These are phyloP conservation scores for Alternaria solani DNA, from an alignment of 2,329 filamentous ascomycete species.

Conservation along the genomic window DNA sequence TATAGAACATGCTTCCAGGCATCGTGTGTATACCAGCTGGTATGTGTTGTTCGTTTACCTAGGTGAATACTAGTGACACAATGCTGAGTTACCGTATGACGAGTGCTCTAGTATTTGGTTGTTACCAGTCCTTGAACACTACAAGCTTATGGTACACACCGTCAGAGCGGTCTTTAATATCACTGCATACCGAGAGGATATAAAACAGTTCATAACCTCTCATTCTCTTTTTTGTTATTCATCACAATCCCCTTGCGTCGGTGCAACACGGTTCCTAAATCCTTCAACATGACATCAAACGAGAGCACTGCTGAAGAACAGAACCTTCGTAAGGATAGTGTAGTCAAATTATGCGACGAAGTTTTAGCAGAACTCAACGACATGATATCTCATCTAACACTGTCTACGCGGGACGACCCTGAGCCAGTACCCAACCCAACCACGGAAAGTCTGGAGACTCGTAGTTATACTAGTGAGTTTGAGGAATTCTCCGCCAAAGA, in stretches of 20 bases:
- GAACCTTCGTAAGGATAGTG: neutral
- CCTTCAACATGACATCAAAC: neutral
- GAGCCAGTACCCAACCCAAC: neutral
- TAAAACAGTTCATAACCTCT: neutral
- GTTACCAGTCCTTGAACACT: neutral
- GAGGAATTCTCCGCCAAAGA: neutral
- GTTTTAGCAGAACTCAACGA: neutral
- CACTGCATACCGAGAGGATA: neutral
- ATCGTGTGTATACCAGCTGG: neutral
- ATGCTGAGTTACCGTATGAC: neutral
- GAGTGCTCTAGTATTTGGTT: neutral
- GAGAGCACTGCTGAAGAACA: neutral
- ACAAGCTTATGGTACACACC: neutral
- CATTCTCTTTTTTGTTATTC: neutral
- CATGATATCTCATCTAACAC: neutral
- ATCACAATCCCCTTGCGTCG: neutral
- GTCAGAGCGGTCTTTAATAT: neutral
- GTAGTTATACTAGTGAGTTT: neutral
- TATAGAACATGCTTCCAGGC: neutral
- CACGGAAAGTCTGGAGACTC: neutral
- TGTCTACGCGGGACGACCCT: neutral
- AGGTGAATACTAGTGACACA: neutral
- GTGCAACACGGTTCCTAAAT: too few species aligned
- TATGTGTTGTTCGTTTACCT: neutral
- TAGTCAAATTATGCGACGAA: neutral